Evolutionary conservation across 805 yeast genomes (phyloP), one percentile per base, ranked within the genome.

Genomic region (Martiniozyma abietophila): DNA sequence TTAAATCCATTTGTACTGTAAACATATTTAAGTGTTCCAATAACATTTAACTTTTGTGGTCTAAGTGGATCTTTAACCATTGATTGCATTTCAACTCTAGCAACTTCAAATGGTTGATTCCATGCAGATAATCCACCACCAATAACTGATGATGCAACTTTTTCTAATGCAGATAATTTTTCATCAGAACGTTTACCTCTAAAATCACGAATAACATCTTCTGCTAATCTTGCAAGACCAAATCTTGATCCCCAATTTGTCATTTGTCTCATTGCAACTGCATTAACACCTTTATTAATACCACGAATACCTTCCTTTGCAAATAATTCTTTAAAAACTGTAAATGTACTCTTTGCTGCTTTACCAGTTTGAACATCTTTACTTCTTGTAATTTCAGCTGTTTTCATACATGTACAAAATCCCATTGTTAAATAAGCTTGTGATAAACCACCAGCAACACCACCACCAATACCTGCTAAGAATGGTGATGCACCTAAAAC

Each of bases 211-310:
- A 92, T 85, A 4, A 62, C 65, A 48, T 83, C 89, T 66, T 92
- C 98, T 21, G 95, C 94, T 51, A 88, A 70, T 55, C 98, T 74
- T 3, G 95, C 71, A 26, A 92, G 69, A 23, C 97, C 98, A 51
- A 88, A 89, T 56, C 98, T 74, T 14, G 96, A 85, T 33, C 98
- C 98, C 98, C 98, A 92, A 62, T 92, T 92, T 47, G 97, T 89
- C 83, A 85, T 81, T 59, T 92, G 98, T 64, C 98, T 80, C 46
- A 89, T 80, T n/a, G 97, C 97, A 39, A 89, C 96, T 7, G 98
- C 98, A 56, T 89, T 89, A 40, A 89, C 97, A 59, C 98, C 98
- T 64, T 82, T 86, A 64, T 92, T 89, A 56, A 92, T 85, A 50
- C 98, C 98, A 47, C 79, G 70, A 39, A 92, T 74, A 50, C 98